Percentiles rank a stretch among this genome's conserved stretches.
These are phyloP conservation scores for Tuber brumale DNA, from an alignment of 495 filamentous ascomycete genomes.

Conservation along the genomic window DNA sequence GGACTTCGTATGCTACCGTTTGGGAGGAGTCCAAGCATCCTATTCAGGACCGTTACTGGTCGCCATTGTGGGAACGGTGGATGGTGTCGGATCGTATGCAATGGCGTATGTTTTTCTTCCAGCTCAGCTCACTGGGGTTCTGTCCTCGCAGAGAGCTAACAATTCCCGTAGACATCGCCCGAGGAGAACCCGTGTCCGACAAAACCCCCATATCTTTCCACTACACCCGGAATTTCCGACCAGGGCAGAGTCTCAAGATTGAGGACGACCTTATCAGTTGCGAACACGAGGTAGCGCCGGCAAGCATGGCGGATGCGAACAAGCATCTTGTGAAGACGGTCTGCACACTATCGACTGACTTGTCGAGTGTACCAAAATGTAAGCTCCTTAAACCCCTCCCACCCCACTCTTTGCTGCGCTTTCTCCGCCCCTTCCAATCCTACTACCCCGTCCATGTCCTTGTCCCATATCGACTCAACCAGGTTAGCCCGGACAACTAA, in stretches of 20 bases:
- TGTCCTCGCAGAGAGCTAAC: conserved; percentile 7
- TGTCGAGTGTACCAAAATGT: conserved; percentile 59
- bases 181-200: conserved; percentile 65
- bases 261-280: conserved; percentile 69
- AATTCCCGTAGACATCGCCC: conserved; percentile 16
- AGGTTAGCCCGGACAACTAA: not conserved
- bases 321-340: conserved; percentile 51
- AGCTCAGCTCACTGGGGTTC: not conserved
- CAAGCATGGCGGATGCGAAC: conserved; percentile 49
- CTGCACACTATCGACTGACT: conserved; percentile 69
- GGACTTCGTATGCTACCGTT: conserved; percentile 69
- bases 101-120: conserved; percentile 56
- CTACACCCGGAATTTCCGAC: conserved; percentile 71
- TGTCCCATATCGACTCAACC: not conserved
- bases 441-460: not conserved
- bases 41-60: conserved; percentile 64
- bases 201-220: conserved; percentile 63
- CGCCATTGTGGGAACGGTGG: conserved; percentile 69
- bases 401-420: not conserved
- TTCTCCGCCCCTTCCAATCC: not conserved
- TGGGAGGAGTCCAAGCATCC: conserved; percentile 65
- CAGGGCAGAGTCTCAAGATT: conserved; percentile 58
- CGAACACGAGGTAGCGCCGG: conserved; percentile 57
- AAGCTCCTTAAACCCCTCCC: conserved; percentile 46
- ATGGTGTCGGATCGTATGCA: conserved; percentile 76